Base-by-base conservation (phyloP, 2,329 filamentous ascomycete genomes). In the Acephala macrosclerotiorum region DNA sequence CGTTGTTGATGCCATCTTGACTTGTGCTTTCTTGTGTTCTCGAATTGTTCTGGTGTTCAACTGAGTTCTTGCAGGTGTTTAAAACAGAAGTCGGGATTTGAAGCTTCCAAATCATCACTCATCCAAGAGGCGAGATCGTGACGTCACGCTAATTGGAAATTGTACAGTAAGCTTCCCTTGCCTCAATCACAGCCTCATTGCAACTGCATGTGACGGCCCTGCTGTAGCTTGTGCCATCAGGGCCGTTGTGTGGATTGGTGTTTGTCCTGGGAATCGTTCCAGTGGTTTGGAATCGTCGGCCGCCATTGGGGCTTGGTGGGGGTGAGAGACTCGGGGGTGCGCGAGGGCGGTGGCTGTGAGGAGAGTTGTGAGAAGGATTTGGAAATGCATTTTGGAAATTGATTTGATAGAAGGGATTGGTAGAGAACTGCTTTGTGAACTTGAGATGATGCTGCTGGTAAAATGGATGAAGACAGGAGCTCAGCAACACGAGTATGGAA, bases 181-280 rank as follows among this genome's bases (percentile, higher is more conserved):
- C n/a, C 26, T 8, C 29, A 4, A 9, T n/a, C 36, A 53, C 49
- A 53, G 49, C 49, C 49, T 53, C 49, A 53, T 22, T 53, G 45
- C 22, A 22, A 53, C 49, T 53, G 45, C 22, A 22, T 20, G 14
- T 49, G 45, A 26, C 45, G 45, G 22, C 22, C 49, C 49, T 61
- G 66, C 59, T 61, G 66, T 62, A 42, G 61, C 58, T 56, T 65
- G 62, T 18, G 67, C 70, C 69, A 71, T 71, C 35, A 72, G 57
- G 8, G 68, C 63, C 2, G 67, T 72, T 18, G 69, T 71, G 55
- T 71, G 66, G 2, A 70, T 29, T 5, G 67, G 67, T 55, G 49
- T 61, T 33, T 65, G 63, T 1, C 64, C 40, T 35, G 66, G 63
- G 49, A 49, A 25, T 1, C 42, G 47, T 40, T 68, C 56, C 29